Evolutionary conservation across 768 basidiomycete genomes (phyloP), one percentile per base, ranked within the genome.

Genomic region (Cystobasidium tubakii): DNA sequence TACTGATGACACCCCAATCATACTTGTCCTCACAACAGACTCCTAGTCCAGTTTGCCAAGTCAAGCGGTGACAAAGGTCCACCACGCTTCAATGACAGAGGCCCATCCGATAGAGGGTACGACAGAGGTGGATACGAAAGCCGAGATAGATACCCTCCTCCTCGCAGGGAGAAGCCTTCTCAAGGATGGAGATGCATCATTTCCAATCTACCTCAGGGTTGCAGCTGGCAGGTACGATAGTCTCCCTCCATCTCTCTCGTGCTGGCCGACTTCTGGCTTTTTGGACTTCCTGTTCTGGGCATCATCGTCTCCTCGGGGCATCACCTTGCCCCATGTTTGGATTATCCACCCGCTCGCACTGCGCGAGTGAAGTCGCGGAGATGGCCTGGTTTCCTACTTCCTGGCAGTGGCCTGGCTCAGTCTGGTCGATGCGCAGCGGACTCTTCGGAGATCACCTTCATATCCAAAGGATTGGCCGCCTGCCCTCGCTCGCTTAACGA

Each of bases 201-300:
- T 74, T 86, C 89, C 44, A 92, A 92, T 70, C 86, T 98, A 76
- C 91, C 92, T 77, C 88, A 90, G 80, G 91, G 94, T 81, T 95
- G 92, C 57, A 96, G 93, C 82, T 98, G 94, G 94, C 94, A 98
- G 92, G 94, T 98, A 88, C 84, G 90, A 82, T 80, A 77, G 75
- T 81, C 79, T 81, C 80, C 80, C 78, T 65, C 75, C 77, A 75
- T 6, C 34, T 17, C 31, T 75, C 78, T 77, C 57, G 12, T 31
- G 17, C 23, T 77, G 75, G 70, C 60, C 46, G 46, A 50, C 46
- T 50, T 50, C 46, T n/a, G 76, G 64, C 73, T 62, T 42, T 66
- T 33, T 25, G 62, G 75, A 80, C 80, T 70, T 27, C 63, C 70
- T 17, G 46, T 63, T 55, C 39, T 34, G 31, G 53, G 69, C 27